Base-by-base conservation (phyloP, 2,329 filamentous ascomycete genomes). In the Aspergillus jensenii region DNA sequence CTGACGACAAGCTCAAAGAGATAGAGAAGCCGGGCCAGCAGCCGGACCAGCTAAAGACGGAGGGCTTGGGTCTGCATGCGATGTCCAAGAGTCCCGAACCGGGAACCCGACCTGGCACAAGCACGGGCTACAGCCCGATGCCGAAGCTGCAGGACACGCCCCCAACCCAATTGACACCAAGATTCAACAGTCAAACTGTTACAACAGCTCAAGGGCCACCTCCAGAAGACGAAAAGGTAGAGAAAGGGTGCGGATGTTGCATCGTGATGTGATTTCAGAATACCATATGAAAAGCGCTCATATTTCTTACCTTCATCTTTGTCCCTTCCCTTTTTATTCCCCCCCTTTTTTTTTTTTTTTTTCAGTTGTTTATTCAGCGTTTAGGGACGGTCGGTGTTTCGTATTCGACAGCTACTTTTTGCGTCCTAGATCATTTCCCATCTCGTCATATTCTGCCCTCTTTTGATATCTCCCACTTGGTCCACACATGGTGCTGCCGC, bases 161-260 rank as follows among this genome's bases (percentile, higher is more conserved):
- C 31, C 68, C 70, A 60, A 65, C 65, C 54, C 72, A 59, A 52
- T 63, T 70, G 52, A 67, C 71, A 27, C 74, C 74, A 56, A 76
- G 78, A 64, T 69, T 76, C 68, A 71, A 72, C 43, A 49, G 31
- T 41, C 69, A 78, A 3, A 75, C 78, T 9, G 76, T 81, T 5
- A 78, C 82, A 45, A 79, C 81, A 61, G 71, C 85, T 23, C 82
- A 83, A 45, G 80, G 86, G 49, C 78, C 81, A 4, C 78, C 78
- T 23, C 33, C 33, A 41, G 46, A 58, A 39, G 46, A 58, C 14
- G 11, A 75, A 82, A 64, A 71, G 71, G 62, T 23, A 17, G 68
- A 70, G 52, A 78, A 81, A 66, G 83, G 85, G 11, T 88, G 88
- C 65, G 86, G 84, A 58, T 90, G 88, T 74, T 92, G 89, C 74